These are phyloP conservation scores for Globisporangium lucens DNA, from an alignment of 352 stramenopile genomes.

Conservation along the genomic window DNA sequence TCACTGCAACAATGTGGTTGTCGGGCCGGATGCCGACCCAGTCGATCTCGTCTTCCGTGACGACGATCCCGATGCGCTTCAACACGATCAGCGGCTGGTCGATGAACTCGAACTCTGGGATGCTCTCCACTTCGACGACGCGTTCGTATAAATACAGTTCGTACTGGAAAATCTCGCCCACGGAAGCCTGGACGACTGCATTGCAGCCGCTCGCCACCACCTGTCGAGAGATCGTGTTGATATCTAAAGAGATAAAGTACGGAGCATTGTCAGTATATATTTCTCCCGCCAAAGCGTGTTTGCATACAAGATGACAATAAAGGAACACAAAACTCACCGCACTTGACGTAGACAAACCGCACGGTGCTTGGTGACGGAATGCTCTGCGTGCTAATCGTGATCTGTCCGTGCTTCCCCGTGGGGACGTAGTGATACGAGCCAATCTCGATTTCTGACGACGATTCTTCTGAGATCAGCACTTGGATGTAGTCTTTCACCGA, in stretches of 20 bases:
- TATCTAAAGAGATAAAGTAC: slow-evolving; percentile 37
- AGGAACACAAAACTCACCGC: slow-evolving; percentile 25
- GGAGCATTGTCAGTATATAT: not conserved
- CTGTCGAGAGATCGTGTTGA: slow-evolving; percentile 80
- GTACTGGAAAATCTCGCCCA: slow-evolving; percentile 88
- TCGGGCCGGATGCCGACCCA: slow-evolving; percentile 75
- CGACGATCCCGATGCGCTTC: slow-evolving; percentile 81
- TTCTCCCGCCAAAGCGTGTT: too few species aligned
- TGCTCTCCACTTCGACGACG: slow-evolving; percentile 86
- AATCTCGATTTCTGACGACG: slow-evolving; percentile 70
- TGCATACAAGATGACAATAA: not conserved
- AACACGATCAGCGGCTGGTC: slow-evolving; percentile 84
- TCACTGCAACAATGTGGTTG: slow-evolving; percentile 87
- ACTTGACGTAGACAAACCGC: slow-evolving; percentile 86
- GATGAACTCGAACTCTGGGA: slow-evolving; percentile 84
- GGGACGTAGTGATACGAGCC: slow-evolving; percentile 78
- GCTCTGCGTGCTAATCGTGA: slow-evolving; percentile 77
- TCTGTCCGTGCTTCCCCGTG: slow-evolving; percentile 51
- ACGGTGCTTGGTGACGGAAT: slow-evolving; percentile 63
- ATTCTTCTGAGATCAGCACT: slow-evolving; percentile 71
- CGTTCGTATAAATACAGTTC: slow-evolving; percentile 85
- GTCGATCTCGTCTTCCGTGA: slow-evolving; percentile 69
- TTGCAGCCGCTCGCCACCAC: slow-evolving; percentile 87
- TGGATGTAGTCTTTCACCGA: slow-evolving; percentile 87
- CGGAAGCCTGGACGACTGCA: slow-evolving; percentile 74